These are phyloP conservation scores for Cladosporium cucumerinum DNA, from an alignment of 2,329 filamentous ascomycete species.

Conservation along the genomic window DNA sequence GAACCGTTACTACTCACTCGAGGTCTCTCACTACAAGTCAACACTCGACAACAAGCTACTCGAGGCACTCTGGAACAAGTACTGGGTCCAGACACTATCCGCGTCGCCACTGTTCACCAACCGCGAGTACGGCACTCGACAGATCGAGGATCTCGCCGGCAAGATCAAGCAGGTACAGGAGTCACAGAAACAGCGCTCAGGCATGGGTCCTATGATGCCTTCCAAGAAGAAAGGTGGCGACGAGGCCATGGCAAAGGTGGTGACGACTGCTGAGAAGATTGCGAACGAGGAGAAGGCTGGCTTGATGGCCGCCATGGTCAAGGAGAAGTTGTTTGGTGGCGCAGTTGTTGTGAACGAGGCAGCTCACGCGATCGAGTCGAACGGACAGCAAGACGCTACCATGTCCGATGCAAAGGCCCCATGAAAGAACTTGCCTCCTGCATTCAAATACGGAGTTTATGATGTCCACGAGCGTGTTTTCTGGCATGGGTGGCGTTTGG, in stretches of 20 bases:
- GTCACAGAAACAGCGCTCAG: conserved; percentile 29
- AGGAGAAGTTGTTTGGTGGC: conserved; percentile 56
- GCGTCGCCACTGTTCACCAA: conserved; percentile 88
- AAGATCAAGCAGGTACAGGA: conserved; percentile 62
- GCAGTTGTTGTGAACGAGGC: conserved; percentile 21
- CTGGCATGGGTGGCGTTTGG: conserved; percentile 7
- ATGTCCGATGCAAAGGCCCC: conserved; percentile 28
- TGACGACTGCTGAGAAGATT: conserved; percentile 60
- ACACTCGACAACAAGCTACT: conserved; percentile 82
- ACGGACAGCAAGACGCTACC: conserved; percentile 29
- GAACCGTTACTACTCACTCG: conserved; percentile 83
- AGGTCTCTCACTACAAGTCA: conserved; percentile 92
- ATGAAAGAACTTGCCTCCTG: background rate
- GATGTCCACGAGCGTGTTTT: conserved; percentile 2
- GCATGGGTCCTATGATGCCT: conserved; percentile 26
- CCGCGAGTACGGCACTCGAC: conserved; percentile 86
- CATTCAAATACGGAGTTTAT: background rate
- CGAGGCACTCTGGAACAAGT: conserved; percentile 95
- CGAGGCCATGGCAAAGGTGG: conserved; percentile 57
- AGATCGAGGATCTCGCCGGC: conserved; percentile 80
- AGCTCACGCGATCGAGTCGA: conserved; percentile 18
- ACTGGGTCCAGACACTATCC: conserved; percentile 95
- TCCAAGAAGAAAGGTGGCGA: conserved; percentile 34
- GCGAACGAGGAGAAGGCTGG: conserved; percentile 62
- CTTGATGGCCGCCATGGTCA: conserved; percentile 60